Evolutionary conservation across 2,329 filamentous ascomycete genomes (phyloP), one percentile per base, ranked within the genome.

Genomic region (Aspergillus viridinutans): DNA sequence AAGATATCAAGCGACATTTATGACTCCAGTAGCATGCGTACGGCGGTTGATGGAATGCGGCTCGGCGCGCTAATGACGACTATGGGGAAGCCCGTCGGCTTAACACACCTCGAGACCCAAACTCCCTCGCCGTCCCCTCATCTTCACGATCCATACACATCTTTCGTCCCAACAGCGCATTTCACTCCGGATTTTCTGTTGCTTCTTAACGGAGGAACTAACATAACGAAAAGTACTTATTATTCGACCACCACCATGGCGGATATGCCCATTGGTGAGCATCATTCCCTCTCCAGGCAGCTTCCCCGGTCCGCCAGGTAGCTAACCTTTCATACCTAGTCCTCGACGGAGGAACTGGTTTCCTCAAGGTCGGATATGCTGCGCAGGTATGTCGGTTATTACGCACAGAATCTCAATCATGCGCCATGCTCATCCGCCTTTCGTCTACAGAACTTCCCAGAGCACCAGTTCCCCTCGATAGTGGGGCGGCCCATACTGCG

Each of bases 301-400:
- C 61, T 62, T 61, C 57, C 64, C 63, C 61, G 52, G 54, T 59
- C 57, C 60, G 38, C 45, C 52, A 50, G 38, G 52, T 58, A 63
- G 66, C 69, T 73, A 68, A 72, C 69, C 53, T 62, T 9, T 59
- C 58, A 61, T 56, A 35, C 50, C 49, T 74, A 97, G 94, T 99
- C 75, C 93, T 99, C 84, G 94, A 99, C 83, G 94, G 94, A 84
- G 94, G 94, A 79, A 99, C 94, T 74, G 94, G 94, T 79, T 99
- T 99, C 84, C 89, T 99, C 78, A 99, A 99, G 81, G 94, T 96
- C 80, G 94, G 94, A 77, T 99, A 97, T 82, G 94, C 94, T 72
- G 94, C 89, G 72, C 92, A 88, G 80, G 86, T 89, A 78, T 67
- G 80, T 63, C 56, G 32, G 17, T 26, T 29, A 35, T 20, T 29